These are phyloP conservation scores for Apodospora peruviana DNA, from an alignment of 495 filamentous ascomycete genomes.

Conservation along the genomic window DNA sequence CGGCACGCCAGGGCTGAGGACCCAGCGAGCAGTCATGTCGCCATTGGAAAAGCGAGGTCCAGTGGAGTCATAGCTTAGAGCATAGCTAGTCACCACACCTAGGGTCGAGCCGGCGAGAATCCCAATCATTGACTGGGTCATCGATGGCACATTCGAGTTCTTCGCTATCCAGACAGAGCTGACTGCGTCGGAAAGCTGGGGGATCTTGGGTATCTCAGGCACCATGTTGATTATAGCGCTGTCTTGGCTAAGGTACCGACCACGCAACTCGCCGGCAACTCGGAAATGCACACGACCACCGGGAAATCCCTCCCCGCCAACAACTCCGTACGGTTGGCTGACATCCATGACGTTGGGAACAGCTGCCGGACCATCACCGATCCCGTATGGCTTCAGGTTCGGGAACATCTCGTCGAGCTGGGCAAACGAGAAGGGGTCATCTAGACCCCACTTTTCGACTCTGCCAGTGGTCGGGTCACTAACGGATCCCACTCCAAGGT, in stretches of 20 bases:
- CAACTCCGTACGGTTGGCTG: conserved; percentile 75
- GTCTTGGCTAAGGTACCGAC: conserved; percentile 61
- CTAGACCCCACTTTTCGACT: conserved; percentile 77
- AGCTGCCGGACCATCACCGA: conserved; percentile 68
- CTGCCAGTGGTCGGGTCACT: conserved; percentile 74
- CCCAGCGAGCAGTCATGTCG: conserved; percentile 79
- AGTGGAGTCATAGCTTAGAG: conserved; percentile 63
- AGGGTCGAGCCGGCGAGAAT: conserved; percentile 80
- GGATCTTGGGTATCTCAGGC: conserved; percentile 68
- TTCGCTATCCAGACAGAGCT: conserved; percentile 92
- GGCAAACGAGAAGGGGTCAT: conserved; percentile 64
- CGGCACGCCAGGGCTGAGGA: conserved; percentile 85
- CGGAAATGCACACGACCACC: conserved; percentile 74
- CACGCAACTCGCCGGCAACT: conserved; percentile 66
- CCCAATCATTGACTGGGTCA: conserved; percentile 72
- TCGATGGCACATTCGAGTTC: conserved; percentile 58
- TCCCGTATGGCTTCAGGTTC: conserved; percentile 67
- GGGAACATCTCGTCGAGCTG: conserved; percentile 74
- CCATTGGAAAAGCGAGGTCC: conserved; percentile 64
- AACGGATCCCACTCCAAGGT: conserved; percentile 63
- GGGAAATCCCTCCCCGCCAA: conserved; percentile 79
- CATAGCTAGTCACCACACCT: conserved; percentile 80
- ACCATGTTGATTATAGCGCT: conserved; percentile 38
- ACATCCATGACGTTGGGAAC: conserved; percentile 84
- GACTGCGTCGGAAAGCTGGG: conserved; percentile 54